Evolutionary conservation across 2,329 filamentous ascomycete genomes (phyloP), one percentile per base, ranked within the genome.

Genomic region (Aureobasidium sp.): DNA sequence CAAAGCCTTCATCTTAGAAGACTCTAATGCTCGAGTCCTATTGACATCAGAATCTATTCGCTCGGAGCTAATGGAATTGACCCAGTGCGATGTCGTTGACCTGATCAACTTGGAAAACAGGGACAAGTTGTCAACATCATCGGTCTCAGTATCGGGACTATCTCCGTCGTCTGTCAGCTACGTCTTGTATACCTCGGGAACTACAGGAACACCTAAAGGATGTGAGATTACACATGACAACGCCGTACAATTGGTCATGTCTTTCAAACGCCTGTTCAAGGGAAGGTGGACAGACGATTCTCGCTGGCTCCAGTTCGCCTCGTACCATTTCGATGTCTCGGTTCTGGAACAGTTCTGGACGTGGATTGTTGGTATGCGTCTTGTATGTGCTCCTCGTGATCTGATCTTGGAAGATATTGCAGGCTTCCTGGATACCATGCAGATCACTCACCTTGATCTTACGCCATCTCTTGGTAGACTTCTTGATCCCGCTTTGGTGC

Each of bases 271-370:
- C 34, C 79, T 97, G 0, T 96, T 97, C 69, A 74, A 75, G 5
- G 85, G 82, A 0, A 88, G 90, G 67, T 96, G 91, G 89, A 81
- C 88, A 44, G 68, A 78, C 0, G 71, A 82, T 0, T 95, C 91
- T 0, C 84, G 88, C 62, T 97, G 91, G 87, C 79, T 97, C 0
- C 93, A 97, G 70, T 97, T 97, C 70, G 93, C 93, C 1, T 92
- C 91, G 0, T 90, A 96, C 61, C 93, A 96, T 72, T 97, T 97
- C 64, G 93, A 97, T 68, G 92, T 97, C 4, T 94, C 90, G 1
- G 89, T 97, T 0, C 80, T 97, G 0, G 92, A 97, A 70, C 92
- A 96, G 69, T 97, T 93, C 72, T 97, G 91, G 91, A 94, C 87
- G 62, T 97, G 92, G 92, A 91, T 88, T 32, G 89, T 94, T 0